Conservation (phyloP, 257 asterid genomes). For the Verbena officinalis region DNA sequence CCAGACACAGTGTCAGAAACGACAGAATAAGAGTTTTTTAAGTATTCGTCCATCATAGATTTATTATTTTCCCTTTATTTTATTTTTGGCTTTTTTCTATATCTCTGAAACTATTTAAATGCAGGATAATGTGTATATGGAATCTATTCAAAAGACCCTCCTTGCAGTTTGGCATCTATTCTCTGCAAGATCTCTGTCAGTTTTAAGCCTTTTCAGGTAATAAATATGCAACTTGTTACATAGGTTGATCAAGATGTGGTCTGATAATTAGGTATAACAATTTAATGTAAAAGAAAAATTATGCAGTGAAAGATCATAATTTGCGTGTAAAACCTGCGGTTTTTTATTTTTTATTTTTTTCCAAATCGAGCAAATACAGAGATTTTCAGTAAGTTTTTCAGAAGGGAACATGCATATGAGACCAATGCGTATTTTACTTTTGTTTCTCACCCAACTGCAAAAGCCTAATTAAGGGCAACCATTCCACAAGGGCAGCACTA, state of each 20-base stretch:
- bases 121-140: slow-evolving; percentile 24
- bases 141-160: slow-evolving; percentile 35
- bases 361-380: slow-evolving; percentile 7
- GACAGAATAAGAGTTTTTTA: too few species aligned
- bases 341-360: neutral
- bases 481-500: too few species aligned
- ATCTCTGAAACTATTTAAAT: slow-evolving; percentile 11
- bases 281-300: slow-evolving; percentile 21
- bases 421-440: too few species aligned
- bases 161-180: slow-evolving; percentile 40
- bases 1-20: too few species aligned
- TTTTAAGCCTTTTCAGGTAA: slow-evolving; percentile 28
- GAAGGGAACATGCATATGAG: too few species aligned
- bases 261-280: slow-evolving; percentile 31
- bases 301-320: neutral
- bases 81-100: slow-evolving; percentile 23
- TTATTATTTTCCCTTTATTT: too few species aligned
- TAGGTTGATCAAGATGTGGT: slow-evolving; percentile 29
- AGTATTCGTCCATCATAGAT: too few species aligned
- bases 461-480: too few species aligned
- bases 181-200: slow-evolving; percentile 44
- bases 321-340: neutral
- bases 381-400: too few species aligned
- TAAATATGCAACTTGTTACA: slow-evolving; percentile 34
- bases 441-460: too few species aligned